Evolutionary conservation across 352 stramenopile genomes (phyloP).

Genomic region (Phytophthora crassamura): DNA sequence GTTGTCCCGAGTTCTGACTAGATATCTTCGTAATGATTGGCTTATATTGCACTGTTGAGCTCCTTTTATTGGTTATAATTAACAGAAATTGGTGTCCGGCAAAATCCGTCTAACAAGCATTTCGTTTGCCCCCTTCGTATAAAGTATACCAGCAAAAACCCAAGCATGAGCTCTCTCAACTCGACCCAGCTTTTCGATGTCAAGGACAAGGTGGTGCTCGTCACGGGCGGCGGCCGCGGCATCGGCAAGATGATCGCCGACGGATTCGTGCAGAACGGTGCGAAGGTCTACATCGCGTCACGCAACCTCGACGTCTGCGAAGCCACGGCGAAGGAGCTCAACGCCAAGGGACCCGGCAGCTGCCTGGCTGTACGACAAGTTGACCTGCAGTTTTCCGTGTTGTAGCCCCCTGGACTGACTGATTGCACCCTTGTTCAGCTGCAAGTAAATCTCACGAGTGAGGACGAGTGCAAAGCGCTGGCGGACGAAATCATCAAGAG

Average conservation of each 20-base stretch:
- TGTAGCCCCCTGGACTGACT: neutral
- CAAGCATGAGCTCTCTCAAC: conserved; percentile 30
- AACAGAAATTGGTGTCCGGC: too few relatives aligned
- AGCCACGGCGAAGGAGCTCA: conserved; percentile 76
- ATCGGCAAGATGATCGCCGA: conserved; percentile 97
- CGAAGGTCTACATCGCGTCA: conserved; percentile 94
- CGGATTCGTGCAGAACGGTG: conserved; percentile 91
- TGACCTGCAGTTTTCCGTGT: neutral
- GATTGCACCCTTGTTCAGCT: conserved; percentile 6
- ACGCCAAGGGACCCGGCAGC: conserved; percentile 55
- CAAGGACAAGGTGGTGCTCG: conserved; percentile 84
- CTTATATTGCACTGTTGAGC: too few relatives aligned
- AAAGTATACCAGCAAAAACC: too few relatives aligned
- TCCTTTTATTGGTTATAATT: too few relatives aligned
- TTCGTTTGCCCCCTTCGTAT: too few relatives aligned
- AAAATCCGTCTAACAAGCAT: too few relatives aligned
- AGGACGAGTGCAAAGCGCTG: conserved; percentile 27
- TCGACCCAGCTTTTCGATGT: conserved; percentile 43
- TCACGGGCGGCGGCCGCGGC: conserved; percentile 94
- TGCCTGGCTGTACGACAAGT: conserved; percentile 58
- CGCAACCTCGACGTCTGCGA: conserved; percentile 84
- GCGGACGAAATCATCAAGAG: conserved; percentile 74
- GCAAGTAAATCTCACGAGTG: conserved; percentile 23
- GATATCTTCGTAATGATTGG: too few relatives aligned
- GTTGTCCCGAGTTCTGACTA: too few relatives aligned